Evolutionary conservation across 306 rosid species (phyloP), one percentile per base, ranked within the genome.

Genomic region (Dalbergia cultrata): DNA sequence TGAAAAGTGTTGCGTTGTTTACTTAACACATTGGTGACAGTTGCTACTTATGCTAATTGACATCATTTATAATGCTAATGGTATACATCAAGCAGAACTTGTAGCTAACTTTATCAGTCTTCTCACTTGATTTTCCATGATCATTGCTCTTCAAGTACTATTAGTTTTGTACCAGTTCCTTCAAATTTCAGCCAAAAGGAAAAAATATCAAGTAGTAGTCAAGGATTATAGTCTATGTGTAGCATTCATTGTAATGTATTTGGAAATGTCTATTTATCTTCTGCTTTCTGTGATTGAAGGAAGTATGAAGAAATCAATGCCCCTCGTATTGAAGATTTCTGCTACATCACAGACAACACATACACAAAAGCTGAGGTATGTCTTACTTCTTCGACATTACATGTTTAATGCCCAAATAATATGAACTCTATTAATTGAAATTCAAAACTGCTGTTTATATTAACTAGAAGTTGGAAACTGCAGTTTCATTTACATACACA

Each of bases 271-370:
- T 26, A 37, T 72, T 57, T 69, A 33, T 80, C 54, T 69, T 64
- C 10, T 70, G 70, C 47, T 43, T 57, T 43, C 71, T 80, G 56
- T 57, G 77, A 70, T 84, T 85, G 86, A 72, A 96, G 99, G 74
- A 96, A 96, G 78, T 93, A 92, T 13, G 98, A 96, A 90, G 99
- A 96, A 88, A 87, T 90, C 44, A 79, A 86, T 78, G 94, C 97
- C 45, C 99, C 97, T 0, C 90, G 86, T 19, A 90, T 92, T 60
- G 97, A 92, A 85, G 99, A 93, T 12, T 96, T 93, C 75, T 96
- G 99, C 86, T 76, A 86, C 87, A 92, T 96, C 83, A 93, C 99
- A 3, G 99, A 93, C 81, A 90, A 85, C 82, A 90, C 99, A 72
- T 96, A 92, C 90, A 80, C 88, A 41, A 90, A 91, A 90, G 90